A percentile compares a stretch with the other conserved stretches of the same genome.
Conservation (phyloP, 2,329 filamentous ascomycete species). For the Westerdykella sp. region DNA sequence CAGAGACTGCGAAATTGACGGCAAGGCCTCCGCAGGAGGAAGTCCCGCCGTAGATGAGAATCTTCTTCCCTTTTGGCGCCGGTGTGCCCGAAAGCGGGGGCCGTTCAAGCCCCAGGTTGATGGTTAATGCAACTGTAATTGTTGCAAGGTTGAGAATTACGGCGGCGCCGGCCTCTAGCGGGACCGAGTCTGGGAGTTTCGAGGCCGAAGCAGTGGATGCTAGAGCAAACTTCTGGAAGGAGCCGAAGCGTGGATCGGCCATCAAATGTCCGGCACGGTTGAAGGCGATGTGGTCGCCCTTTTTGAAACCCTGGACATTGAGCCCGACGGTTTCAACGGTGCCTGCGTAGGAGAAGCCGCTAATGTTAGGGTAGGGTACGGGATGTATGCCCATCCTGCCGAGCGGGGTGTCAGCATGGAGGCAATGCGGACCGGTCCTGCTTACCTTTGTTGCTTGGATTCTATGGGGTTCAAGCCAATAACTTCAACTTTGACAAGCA, state of each 20-base stretch:
- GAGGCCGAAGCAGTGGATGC: slow-evolving; percentile 4
- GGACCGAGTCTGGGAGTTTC: slow-evolving; percentile 11
- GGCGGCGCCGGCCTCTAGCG: slow-evolving; percentile 10
- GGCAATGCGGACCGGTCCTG: neutral
- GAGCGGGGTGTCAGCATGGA: neutral
- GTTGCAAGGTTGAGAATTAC: slow-evolving; percentile 15
- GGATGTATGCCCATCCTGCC: slow-evolving; percentile 5
- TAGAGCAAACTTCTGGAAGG: slow-evolving; percentile 20
- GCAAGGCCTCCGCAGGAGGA: slow-evolving; percentile 24
- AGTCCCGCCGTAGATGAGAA: slow-evolving; percentile 33
- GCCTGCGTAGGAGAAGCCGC: slow-evolving; percentile 20
- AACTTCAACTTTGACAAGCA: slow-evolving; percentile 20
- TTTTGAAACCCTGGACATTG: slow-evolving; percentile 18
- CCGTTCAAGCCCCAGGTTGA: slow-evolving; percentile 5
- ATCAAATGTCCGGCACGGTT: slow-evolving; percentile 2
- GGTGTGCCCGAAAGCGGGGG: slow-evolving; percentile 2
- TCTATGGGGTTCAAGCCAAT: slow-evolving; percentile 25
- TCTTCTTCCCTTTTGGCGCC: slow-evolving; percentile 10
- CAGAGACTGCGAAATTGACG: slow-evolving; percentile 19
- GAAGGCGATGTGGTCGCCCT: slow-evolving; percentile 26
- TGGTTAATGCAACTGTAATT: slow-evolving; percentile 11
- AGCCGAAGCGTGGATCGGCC: slow-evolving; percentile 12
- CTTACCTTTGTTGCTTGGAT: slow-evolving; percentile 13
- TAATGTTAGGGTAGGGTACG: slow-evolving; percentile 19
- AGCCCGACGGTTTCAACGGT: slow-evolving; percentile 27